These are phyloP conservation scores for Mycocentrospora acerina DNA, from an alignment of 2,329 filamentous ascomycete species.

Conservation along the genomic window DNA sequence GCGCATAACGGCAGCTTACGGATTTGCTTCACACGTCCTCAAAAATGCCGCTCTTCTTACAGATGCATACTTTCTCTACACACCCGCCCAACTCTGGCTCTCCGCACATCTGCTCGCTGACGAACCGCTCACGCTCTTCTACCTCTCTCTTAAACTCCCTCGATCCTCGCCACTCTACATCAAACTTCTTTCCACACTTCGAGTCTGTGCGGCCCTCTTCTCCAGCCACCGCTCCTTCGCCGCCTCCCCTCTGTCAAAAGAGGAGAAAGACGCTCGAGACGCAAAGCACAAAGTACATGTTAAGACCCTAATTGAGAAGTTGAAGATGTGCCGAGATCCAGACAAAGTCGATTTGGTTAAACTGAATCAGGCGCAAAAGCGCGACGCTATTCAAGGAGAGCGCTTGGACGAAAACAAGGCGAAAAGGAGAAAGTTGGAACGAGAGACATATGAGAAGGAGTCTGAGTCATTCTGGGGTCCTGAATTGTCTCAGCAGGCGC, in stretches of 20 bases:
- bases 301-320: slow-evolving; percentile 60
- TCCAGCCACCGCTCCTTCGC: slow-evolving; percentile 27
- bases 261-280: slow-evolving; percentile 34
- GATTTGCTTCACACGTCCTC: slow-evolving; percentile 59
- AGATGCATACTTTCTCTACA: slow-evolving; percentile 96
- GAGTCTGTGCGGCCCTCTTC: slow-evolving; percentile 45
- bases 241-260: slow-evolving; percentile 11
- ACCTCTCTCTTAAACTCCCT: slow-evolving; percentile 48
- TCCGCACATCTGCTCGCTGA: slow-evolving; percentile 78
- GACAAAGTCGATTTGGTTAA: slow-evolving; percentile 72
- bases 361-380: slow-evolving; percentile 63
- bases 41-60: slow-evolving; percentile 77
- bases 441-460: slow-evolving; percentile 48
- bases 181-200: slow-evolving; percentile 43
- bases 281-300: slow-evolving; percentile 56
- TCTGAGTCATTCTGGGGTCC: slow-evolving; percentile 51
- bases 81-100: slow-evolving; percentile 91
- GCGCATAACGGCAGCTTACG: slow-evolving; percentile 65
- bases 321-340: slow-evolving; percentile 73
- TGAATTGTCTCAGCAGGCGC: slow-evolving; percentile 14
- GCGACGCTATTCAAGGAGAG: slow-evolving; percentile 40
- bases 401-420: slow-evolving; percentile 45
- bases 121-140: slow-evolving; percentile 56
- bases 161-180: slow-evolving; percentile 19
- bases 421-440: slow-evolving; percentile 48